Base-by-base conservation (phyloP, 2,329 filamentous ascomycete genomes). In the Tolypocladium ovalisporum region DNA sequence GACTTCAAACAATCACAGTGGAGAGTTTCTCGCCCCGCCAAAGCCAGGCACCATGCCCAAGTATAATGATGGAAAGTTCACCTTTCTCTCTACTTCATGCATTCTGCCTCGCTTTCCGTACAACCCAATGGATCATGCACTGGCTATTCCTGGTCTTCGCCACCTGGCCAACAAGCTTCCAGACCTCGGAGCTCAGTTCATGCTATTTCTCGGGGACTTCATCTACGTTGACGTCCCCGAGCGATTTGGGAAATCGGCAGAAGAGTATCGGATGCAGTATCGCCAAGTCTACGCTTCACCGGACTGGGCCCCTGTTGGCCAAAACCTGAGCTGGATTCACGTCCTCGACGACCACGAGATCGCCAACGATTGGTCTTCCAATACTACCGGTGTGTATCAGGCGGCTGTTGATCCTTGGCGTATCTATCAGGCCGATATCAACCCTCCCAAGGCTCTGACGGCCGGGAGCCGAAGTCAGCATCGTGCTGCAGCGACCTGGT, bases 321-420 rank as follows among this genome's bases (percentile, higher is more conserved):
- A 87, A 63, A 86, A 90, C 57, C 76, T 97, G n/a, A 95, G 92
- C 65, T 99, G 94, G 94, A 90, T 97, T 51, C 94, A 99, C 67
- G 92, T 96, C 2, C 82, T 97, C 8, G 94, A 99, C 67, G 94
- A 99, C 69, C 94, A 99, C 66, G 94, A 99, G 69, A 97, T 99
- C 60, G 82, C 83, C 6, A 97, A 99, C 65, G 94, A 97, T 73
- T 97, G 57, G 58, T 59, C 87, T 59, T 79, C 81, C 22, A 94
- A 93, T 68, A 87, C 83, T 17, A 91, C 89, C 0, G 89, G 89
- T 7, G 82, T 96, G 0, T 97, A 93, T 68, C 72, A 80, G 3
- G 83, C 87, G 0, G 92, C 93, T 5, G 83, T 89, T 51, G 90
- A 95, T 59, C 90, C 93, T 0, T 99, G 89, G 77, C 77, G 86